Conservation (phyloP, 2,329 filamentous ascomycete species). For the Pseudocercospora fijiensis region DNA sequence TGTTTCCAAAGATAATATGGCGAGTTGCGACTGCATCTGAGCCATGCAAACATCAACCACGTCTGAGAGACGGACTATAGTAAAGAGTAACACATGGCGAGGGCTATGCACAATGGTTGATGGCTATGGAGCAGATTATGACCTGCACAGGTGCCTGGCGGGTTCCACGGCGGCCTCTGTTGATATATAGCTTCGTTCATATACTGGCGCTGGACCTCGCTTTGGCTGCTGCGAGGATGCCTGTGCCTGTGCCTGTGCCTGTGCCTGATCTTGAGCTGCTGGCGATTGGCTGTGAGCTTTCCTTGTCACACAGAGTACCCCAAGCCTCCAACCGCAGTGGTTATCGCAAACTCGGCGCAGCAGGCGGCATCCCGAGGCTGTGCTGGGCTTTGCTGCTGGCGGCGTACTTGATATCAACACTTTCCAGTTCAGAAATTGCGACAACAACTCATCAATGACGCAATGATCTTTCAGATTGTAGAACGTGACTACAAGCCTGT, state of each 20-base stretch:
- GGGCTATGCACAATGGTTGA: slow-evolving; percentile 2
- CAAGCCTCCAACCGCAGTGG: background rate
- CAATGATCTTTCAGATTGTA: background rate
- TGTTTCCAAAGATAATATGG: slow-evolving; percentile 8
- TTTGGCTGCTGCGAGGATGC: background rate
- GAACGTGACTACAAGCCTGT: background rate
- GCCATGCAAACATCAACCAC: slow-evolving; percentile 1
- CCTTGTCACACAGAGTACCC: background rate
- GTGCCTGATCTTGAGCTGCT: background rate
- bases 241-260: background rate
- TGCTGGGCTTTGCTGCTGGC: background rate
- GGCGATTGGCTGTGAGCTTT: background rate
- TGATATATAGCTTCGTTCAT: background rate
- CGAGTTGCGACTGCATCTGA: slow-evolving; percentile 5
- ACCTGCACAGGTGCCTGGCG: background rate
- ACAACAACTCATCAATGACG: background rate
- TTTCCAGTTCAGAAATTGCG: background rate
- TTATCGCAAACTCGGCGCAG: background rate
- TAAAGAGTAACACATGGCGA: background rate
- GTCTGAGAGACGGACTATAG: background rate
- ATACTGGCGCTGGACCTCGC: background rate
- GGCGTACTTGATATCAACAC: background rate
- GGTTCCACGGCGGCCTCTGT: background rate
- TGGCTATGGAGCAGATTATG: slow-evolving; percentile 4
- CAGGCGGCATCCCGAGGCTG: background rate